Base-by-base conservation (phyloP, 228 moss, liverwort and hornwort genomes). In the Sphagnum magellanicum region DNA sequence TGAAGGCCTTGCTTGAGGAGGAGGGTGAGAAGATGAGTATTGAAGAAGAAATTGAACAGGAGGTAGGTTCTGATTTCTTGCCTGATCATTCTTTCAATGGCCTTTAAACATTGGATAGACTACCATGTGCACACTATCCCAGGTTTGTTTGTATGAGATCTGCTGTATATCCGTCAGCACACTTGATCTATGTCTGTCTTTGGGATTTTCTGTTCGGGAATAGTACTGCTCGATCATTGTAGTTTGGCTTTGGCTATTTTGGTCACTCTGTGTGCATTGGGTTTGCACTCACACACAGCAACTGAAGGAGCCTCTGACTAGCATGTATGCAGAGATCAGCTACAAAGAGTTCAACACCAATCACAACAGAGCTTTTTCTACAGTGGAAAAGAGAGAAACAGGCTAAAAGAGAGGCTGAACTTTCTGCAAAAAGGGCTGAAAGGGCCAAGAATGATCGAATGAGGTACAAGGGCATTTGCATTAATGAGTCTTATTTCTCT, bases 1-100 rank as follows among this genome's bases (percentile, higher is more conserved):
- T 98, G 92, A 98, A 94, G 79, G 98, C 98, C 32, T 79, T 98
- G 70, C 94, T 98, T 6, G 98, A 98, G 70, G 98, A 94, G 69
- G 98, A 92, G 78, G 87, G 90, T 52, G 94, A 94, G 53, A 94
- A 94, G 66, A 4, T 98, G 53, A 68, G 91, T 9, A 87, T 94
- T 48, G 92, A 98, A 74, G 98, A 98, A 63, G 94, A 98, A 76
- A 98, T 98, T 49, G 98, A 98, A 74, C 93, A 90, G 49, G 89
- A 98, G 96, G 96, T 96, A 32, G 32, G 32, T 32, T 32, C 32
- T 32, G 32, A 3, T 32, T 32, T 32, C 32, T 32, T 32, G 32
- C 3, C 3, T 32, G 32, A 32, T 32, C 32, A 32, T 32, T 32
- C 32, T 32, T 32, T 32, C 32, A 32, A 32, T 32, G 32, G 32